Evolutionary conservation across 148 eudicot species (phyloP).

Genomic region (Persicaria tinctoria): DNA sequence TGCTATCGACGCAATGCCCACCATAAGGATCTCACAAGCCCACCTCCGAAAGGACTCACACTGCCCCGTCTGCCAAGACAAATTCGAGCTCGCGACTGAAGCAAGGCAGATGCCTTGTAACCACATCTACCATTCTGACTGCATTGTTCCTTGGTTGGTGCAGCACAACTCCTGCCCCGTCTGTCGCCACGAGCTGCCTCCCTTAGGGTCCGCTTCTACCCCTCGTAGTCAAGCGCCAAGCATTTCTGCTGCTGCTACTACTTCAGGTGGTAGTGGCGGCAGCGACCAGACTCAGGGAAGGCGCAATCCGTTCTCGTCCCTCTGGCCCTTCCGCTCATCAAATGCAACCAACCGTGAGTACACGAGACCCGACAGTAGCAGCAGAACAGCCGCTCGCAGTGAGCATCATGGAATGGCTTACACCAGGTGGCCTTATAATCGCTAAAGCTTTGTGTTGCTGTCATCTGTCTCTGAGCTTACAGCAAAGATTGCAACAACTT

Average conservation of each 20-base stretch:
- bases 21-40: constrained; percentile 54
- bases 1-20: constrained; percentile 86
- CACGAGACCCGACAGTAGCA: constrained; percentile 24
- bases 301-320: constrained; percentile 61
- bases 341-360: constrained; percentile 32
- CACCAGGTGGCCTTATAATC: constrained; percentile 55
- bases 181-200: constrained; percentile 54
- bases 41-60: constrained; percentile 70
- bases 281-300: constrained; percentile 38
- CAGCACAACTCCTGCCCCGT: constrained; percentile 96
- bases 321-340: constrained; percentile 69
- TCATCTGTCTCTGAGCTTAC: background rate
- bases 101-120: constrained; percentile 89
- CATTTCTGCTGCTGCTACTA: background rate
- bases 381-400: constrained; percentile 27
- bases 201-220: constrained; percentile 33
- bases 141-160: constrained; percentile 90
- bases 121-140: constrained; percentile 78
- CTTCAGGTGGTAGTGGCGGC: constrained; percentile 21
- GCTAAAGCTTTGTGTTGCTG: constrained; percentile 21
- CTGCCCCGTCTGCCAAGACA: constrained; percentile 89
- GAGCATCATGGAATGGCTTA: constrained; percentile 41
- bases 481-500: background rate
- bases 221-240: constrained; percentile 23
- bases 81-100: constrained; percentile 69